Base-by-base conservation (phyloP, 2,329 filamentous ascomycete genomes). In the Xylaria sp. region DNA sequence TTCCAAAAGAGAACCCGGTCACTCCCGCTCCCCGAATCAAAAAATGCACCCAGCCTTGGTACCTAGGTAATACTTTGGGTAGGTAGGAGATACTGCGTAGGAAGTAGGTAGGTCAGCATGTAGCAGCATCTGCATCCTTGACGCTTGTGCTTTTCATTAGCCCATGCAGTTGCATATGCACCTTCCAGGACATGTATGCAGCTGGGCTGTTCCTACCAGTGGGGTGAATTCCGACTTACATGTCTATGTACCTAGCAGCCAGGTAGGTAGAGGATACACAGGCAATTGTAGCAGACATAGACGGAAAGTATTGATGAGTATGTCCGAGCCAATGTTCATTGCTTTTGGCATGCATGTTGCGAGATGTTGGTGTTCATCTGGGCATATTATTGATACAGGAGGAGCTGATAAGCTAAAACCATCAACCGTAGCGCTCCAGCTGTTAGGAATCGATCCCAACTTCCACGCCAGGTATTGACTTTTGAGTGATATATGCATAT, bases 171-270 rank as follows among this genome's bases (percentile, higher is more conserved):
- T 61, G 55, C 50, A 59, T 57, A 53, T 60, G 57, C 55, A 62
- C 24, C 19, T 50, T 16, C 45, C 50, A 59, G 52, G 59, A 50
- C 59, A 53, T 50, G 11, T 47, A 54, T 57, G 52, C 51, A 56
- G 48, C 59, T 55, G 50, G 55, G 57, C 59, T 57, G 26, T 49
- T 39, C 52, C 59, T 60, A 50, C 54, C 60, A 62, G 60, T 62
- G 60, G 60, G 60, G 60, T 62, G 57, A 60, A 60, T 62, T 62
- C 59, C 59, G 59, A 48, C 52, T 59, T 52, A 54, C 56, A 59
- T n/a, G 56, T 60, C 56, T 49, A 57, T 60, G 59, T 6, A 16
- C 16, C 16, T 13, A n/a, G 44, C 34, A 53, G 49, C 24, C 24
- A 22, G 40, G 29, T 13, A 34, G 29, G n/a, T n/a, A n/a, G n/a